Percentiles rank a stretch among this genome's conserved stretches.
phyloP scores from a whole-genome alignment of 495 filamentous ascomycete genomes.

The Mytilinidion resinicola region DNA sequence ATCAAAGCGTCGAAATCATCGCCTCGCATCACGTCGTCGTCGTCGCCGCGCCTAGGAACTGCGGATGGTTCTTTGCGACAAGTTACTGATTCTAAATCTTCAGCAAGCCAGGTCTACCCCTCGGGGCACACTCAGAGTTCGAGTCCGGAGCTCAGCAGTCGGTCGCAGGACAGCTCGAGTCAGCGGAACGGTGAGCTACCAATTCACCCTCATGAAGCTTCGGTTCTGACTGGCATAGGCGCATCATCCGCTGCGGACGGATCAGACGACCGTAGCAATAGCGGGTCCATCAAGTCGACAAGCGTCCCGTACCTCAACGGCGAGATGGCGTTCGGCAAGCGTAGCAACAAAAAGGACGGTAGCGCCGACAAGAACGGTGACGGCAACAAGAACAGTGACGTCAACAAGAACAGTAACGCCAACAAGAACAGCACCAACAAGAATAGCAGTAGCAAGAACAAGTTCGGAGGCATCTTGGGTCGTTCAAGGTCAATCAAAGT shows the following conservation, averaged over 20 bases:
- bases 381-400: neutral
- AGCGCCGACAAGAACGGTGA: no score
- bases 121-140: slow-evolving; percentile 20
- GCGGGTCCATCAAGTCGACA: slow-evolving; percentile 6
- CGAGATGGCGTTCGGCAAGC: neutral
- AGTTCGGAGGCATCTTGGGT: slow-evolving; percentile 10
- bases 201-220: no score
- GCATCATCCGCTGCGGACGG: slow-evolving; percentile 2
- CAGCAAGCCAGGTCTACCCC: slow-evolving; percentile 12
- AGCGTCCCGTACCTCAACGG: neutral
- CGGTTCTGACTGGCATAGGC: neutral
- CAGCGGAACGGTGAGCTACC: slow-evolving; percentile 6
- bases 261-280: slow-evolving; percentile 6
- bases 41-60: slow-evolving; percentile 38
- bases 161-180: slow-evolving; percentile 17
- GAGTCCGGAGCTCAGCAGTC: slow-evolving; percentile 23
- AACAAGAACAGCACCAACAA: slow-evolving; percentile 8
- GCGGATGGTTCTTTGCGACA: slow-evolving; percentile 26
- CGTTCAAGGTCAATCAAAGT: slow-evolving; percentile 24
- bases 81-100: slow-evolving; percentile 5
- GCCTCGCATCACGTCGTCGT: slow-evolving; percentile 41
- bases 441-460: slow-evolving; percentile 14
- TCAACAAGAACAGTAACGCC: neutral
- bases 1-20: slow-evolving; percentile 52
- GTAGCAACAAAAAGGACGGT: no score